Evolutionary conservation across 2,329 filamentous ascomycete species (phyloP), one percentile per base, ranked within the genome.

Genomic region (Coniella lustricola): DNA sequence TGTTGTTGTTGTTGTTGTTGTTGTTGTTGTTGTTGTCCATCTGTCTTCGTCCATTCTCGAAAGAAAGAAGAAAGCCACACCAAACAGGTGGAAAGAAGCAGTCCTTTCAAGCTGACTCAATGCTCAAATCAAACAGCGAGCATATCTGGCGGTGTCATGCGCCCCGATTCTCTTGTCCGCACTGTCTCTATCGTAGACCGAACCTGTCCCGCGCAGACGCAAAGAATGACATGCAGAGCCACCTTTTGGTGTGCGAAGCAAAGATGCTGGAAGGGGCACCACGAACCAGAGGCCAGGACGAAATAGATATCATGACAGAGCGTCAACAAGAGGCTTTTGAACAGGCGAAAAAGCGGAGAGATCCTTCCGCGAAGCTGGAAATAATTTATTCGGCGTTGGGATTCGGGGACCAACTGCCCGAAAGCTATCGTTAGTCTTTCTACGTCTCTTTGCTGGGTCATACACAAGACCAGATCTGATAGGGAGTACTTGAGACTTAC

Each of bases 81-180:
- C n/a, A n/a, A n/a, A n/a, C n/a, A n/a, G n/a, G n/a, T n/a, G n/a
- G n/a, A n/a, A n/a, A n/a, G n/a, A n/a, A n/a, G n/a, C n/a, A n/a
- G n/a, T n/a, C n/a, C n/a, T n/a, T n/a, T n/a, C n/a, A n/a, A n/a
- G n/a, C 40, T 42, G 41, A 44, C 41, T 12, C n/a, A 17, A n/a
- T 2, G 12, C 44, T 7, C 25, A n/a, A n/a, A 37, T 37, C 21
- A 16, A 8, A 38, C 21, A 46, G 44, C 17, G 16, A 46, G 20
- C 44, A 46, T 17, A 12, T 46, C 9, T 38, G 44, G 34, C 21
- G 44, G 3, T 46, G 22, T 22, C 44, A 46, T 14, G 16, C 44
- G 7, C 44, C 17, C 22, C 3, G 2, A 10, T 16, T n/a, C 20
- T 16, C 10, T 17, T 46, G 44, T 14, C 21, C 13, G 2, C 31